Conservation (phyloP, 192 early-diverging fungal species). For the Coemansia sp. region DNA sequence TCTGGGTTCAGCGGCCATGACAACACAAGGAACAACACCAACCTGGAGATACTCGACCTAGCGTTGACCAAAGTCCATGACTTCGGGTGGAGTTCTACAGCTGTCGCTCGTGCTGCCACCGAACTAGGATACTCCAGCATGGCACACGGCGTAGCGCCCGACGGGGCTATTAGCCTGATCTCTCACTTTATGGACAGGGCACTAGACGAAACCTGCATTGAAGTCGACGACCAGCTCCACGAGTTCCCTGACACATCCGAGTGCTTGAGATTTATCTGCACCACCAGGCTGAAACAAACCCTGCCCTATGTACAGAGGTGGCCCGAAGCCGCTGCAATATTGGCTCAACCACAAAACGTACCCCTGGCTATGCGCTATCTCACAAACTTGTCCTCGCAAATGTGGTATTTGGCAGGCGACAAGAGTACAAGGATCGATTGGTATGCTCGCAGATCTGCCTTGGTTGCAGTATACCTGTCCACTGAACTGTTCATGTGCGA, state of each 20-base stretch:
- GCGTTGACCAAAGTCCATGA: slow-evolving; percentile 70
- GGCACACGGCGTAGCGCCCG: slow-evolving; percentile 69
- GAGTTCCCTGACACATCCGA: slow-evolving; percentile 54
- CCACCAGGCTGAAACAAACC: slow-evolving; percentile 71
- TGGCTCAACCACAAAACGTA: slow-evolving; percentile 82
- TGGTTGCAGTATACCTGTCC: slow-evolving; percentile 84
- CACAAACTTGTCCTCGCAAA: slow-evolving; percentile 74
- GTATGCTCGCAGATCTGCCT: slow-evolving; percentile 81
- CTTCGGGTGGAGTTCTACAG: slow-evolving; percentile 77
- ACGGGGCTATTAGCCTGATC: slow-evolving; percentile 72
- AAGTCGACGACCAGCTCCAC: slow-evolving; percentile 66
- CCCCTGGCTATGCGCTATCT: slow-evolving; percentile 71
- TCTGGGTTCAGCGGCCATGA: slow-evolving; percentile 11
- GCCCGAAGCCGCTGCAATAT: slow-evolving; percentile 76
- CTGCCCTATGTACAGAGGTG: slow-evolving; percentile 73
- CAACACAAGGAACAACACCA: slow-evolving; percentile 10
- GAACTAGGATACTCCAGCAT: slow-evolving; percentile 73
- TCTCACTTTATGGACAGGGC: slow-evolving; percentile 75
- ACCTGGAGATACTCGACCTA: slow-evolving; percentile 61
- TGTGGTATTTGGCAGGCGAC: slow-evolving; percentile 90
- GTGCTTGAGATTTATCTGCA: slow-evolving; percentile 65
- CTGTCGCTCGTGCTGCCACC: slow-evolving; percentile 66
- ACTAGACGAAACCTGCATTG: slow-evolving; percentile 61
- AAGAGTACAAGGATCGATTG: slow-evolving; percentile 81
- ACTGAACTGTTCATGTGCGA: slow-evolving; percentile 94